phyloP scores from a whole-genome alignment of 2,329 filamentous ascomycete species.

The Cercospora sesami region DNA sequence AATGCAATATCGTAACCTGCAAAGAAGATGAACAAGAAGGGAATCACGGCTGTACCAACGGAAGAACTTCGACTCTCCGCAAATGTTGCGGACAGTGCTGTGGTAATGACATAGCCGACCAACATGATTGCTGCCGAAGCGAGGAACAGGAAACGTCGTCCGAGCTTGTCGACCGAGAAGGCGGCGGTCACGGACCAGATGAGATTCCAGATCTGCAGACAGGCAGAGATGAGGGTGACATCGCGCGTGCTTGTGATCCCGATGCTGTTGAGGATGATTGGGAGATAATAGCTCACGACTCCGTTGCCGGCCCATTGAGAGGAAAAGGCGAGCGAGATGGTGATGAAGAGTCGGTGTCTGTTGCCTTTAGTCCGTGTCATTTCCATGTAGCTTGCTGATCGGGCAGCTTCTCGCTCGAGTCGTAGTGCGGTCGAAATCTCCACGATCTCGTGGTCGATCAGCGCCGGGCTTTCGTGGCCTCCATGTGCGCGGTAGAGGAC shows the following conservation, averaged over 20 bases:
- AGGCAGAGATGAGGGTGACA: constrained; percentile 43
- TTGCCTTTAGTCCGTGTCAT: constrained; percentile 35
- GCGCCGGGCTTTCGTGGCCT: constrained; percentile 59
- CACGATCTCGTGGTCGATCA: constrained; percentile 65
- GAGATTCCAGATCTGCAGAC: constrained; percentile 45
- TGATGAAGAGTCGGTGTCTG: constrained; percentile 42
- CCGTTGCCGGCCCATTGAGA: constrained; percentile 45
- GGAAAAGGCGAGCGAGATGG: constrained; percentile 41
- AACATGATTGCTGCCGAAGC: constrained; percentile 48
- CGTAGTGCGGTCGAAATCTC: constrained; percentile 52
- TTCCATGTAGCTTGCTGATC: constrained; percentile 40
- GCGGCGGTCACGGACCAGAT: constrained; percentile 42
- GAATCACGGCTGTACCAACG: constrained; percentile 43
- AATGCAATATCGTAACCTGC: constrained; percentile 44
- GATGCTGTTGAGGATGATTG: constrained; percentile 41
- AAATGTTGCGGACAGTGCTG: constrained; percentile 39
- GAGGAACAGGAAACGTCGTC: constrained; percentile 49
- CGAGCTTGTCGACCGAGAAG: constrained; percentile 45
- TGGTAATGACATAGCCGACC: constrained; percentile 38
- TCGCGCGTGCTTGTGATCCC: constrained; percentile 40
- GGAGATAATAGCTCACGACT: constrained; percentile 38
- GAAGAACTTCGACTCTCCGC: constrained; percentile 35
- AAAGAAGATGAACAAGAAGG: constrained; percentile 49
- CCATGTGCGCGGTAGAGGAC: constrained; percentile 61
- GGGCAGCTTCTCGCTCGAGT: constrained; percentile 52